A percentile compares a stretch with the other conserved stretches of the same genome.
Conservation (phyloP, 2,329 filamentous ascomycete genomes). For the Fusarium beomiforme region DNA sequence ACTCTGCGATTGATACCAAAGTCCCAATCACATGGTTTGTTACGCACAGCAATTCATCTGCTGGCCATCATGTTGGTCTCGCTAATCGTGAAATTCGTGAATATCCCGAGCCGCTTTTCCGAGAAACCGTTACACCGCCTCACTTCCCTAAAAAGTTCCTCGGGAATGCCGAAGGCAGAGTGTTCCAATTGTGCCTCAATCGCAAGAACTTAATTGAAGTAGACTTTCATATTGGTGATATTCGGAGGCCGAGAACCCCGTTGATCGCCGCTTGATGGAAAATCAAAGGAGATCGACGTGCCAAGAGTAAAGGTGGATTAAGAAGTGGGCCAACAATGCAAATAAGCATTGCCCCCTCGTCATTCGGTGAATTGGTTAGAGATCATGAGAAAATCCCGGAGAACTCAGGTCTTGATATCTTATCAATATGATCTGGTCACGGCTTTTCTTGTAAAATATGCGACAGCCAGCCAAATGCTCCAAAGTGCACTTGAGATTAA, state of each 20-base stretch:
- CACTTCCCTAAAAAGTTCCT: neutral
- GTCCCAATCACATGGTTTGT: neutral
- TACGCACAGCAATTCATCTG: neutral
- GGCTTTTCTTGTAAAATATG: too few relatives aligned
- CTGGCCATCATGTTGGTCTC: neutral
- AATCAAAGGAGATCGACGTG: too few relatives aligned
- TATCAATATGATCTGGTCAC: too few relatives aligned
- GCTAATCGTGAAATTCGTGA: neutral
- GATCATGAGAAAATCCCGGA: rapidly evolving
- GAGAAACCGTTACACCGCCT: neutral
- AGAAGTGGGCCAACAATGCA: neutral
- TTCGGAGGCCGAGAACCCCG: neutral
- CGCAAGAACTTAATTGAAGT: neutral
- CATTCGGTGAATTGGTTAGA: rapidly evolving
- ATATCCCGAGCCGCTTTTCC: neutral
- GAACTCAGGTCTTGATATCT: too few relatives aligned
- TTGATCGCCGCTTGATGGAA: rapidly evolving
- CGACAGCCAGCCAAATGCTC: too few relatives aligned
- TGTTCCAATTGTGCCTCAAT: neutral
- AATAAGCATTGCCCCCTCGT: too few relatives aligned
- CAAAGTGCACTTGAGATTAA: too few relatives aligned
- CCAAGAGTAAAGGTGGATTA: too few relatives aligned
- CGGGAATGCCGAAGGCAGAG: neutral
- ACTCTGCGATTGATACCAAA: neutral
- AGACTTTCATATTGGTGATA: neutral